A percentile compares a stretch with the other conserved stretches of the same genome.
These are phyloP conservation scores for Asclepias syriaca DNA, from an alignment of 257 asterid species.

Conservation along the genomic window DNA sequence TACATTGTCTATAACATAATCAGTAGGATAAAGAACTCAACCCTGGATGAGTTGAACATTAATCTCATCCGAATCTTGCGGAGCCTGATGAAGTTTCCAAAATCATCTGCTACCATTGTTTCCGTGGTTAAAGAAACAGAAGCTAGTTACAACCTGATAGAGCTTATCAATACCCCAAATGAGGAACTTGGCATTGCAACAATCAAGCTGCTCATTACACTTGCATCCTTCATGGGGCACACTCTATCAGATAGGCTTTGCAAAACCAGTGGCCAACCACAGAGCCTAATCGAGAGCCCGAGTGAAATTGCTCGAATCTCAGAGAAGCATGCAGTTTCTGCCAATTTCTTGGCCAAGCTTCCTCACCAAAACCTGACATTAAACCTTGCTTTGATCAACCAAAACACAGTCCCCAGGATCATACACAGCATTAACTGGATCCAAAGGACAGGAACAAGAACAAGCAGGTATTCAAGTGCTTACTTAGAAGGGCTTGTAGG, in stretches of 20 bases:
- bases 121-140: constrained; percentile 73
- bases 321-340: constrained; percentile 65
- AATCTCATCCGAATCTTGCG: constrained; percentile 51
- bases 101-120: constrained; percentile 45
- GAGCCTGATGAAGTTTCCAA: constrained; percentile 53
- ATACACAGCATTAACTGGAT: constrained; percentile 43
- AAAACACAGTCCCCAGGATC: constrained; percentile 33
- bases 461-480: constrained; percentile 52
- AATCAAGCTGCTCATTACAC: constrained; percentile 45
- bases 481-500: constrained; percentile 81
- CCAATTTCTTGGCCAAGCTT: constrained; percentile 61
- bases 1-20: constrained; percentile 59
- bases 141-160: constrained; percentile 57
- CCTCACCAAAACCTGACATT: constrained; percentile 71
- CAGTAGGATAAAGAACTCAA: constrained; percentile 35
- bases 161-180: constrained; percentile 50
- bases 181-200: constrained; percentile 60
- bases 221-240: constrained; percentile 69
- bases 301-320: constrained; percentile 40
- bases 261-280: constrained; percentile 63
- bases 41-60: constrained; percentile 55
- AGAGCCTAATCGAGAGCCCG: constrained; percentile 46
- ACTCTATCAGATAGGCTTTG: constrained; percentile 63
- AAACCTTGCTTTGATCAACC: constrained; percentile 59
- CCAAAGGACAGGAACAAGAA: constrained; percentile 48